These are phyloP conservation scores for Nakaseomyces sp. DNA, from an alignment of 1,139 yeast species.

Conservation along the genomic window DNA sequence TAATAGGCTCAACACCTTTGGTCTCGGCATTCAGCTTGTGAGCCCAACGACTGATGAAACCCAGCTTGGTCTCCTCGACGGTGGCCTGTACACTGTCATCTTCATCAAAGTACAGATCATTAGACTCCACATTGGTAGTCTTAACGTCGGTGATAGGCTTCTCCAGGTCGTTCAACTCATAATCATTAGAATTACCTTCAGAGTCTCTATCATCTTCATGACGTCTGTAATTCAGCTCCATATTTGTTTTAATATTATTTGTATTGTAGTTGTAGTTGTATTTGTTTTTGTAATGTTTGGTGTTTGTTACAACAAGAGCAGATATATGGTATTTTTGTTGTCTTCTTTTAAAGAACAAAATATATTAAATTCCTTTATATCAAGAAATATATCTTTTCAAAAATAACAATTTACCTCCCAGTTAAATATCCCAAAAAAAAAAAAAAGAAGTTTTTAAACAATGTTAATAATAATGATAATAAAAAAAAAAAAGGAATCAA, in stretches of 20 bases:
- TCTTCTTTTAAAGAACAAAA: too few relatives aligned
- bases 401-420: too few relatives aligned
- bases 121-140: constrained; percentile 1
- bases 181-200: constrained; percentile 2
- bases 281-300: too few relatives aligned
- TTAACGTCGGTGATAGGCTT: constrained; percentile 1
- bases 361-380: too few relatives aligned
- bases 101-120: constrained; percentile 1
- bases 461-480: too few relatives aligned
- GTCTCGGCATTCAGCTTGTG: constrained; percentile 36
- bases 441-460: too few relatives aligned
- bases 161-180: constrained; percentile 3
- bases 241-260: neutral
- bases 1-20: constrained; percentile 40
- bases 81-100: constrained; percentile 4
- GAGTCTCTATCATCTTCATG: constrained; percentile 1
- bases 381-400: too few relatives aligned
- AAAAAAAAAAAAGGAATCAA: too few relatives aligned
- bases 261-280: too few relatives aligned
- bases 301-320: too few relatives aligned
- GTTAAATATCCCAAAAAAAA: too few relatives aligned
- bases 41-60: constrained; percentile 32
- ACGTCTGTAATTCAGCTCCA: constrained; percentile 4
- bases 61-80: constrained; percentile 13
- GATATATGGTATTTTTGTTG: too few relatives aligned